Base-by-base conservation (phyloP, 2,329 filamentous ascomycete species). In the Meredithiella fracta region DNA sequence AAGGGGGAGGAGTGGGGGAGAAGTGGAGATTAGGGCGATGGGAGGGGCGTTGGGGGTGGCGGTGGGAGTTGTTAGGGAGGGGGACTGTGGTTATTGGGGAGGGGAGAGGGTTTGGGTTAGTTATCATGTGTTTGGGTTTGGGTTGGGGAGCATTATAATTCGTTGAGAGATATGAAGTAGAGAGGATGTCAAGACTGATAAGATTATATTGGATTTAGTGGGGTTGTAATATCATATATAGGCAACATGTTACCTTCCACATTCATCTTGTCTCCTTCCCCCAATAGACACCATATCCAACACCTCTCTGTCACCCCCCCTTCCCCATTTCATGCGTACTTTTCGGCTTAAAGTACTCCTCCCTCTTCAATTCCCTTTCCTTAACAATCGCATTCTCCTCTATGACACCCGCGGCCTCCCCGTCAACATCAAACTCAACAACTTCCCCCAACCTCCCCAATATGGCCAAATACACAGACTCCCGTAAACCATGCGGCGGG, bases 131-230 rank as follows among this genome's bases (percentile, higher is more conserved):
- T 89, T 96, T 71, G 87, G 86, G 51, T 97, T 94, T 67, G 91
- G 91, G 1, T 72, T 98, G 92, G 92, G 11, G 92, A 97, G 72
- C 92, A 98, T 70, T 98, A 98, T 70, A 98, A 98, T 67, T 94
- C 90, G 54, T 69, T 98, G 66, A 69, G 79, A 62, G 54, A 34
- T 31, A 31, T 20, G 53, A 34, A 22, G 51, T 31, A 34, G 31
- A 53, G 17, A 50, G 15, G 34, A 44, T 38, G 42, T n/a, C 22
- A 40, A n/a, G 40, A 26, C 34, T 17, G 11, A 31, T 7, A 37
- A 15, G 17, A 9, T 51, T 51, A 22, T 8, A 26, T 14, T 31
- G 17, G 49, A 37, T n/a, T 2, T 17, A 34, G 14, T 2, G 9
- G 17, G 11, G 7, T n/a, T 15, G 26, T 14, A 3, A 51, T 11